Base-by-base conservation (phyloP, 1,284 basidiomycete genomes). In the Cutaneotrichosporon arboriforme region DNA sequence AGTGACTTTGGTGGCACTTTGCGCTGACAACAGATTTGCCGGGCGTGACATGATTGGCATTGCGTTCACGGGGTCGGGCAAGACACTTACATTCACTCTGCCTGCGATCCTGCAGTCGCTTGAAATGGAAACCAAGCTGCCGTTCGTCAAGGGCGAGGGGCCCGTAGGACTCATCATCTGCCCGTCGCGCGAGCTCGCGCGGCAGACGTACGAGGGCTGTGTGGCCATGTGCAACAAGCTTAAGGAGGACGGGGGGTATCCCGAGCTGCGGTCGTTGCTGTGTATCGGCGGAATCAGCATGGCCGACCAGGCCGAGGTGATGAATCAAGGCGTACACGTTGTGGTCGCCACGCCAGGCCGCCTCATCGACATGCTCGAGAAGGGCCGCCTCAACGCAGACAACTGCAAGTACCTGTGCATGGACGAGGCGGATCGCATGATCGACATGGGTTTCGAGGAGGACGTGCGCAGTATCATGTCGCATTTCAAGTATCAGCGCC, bases 341-440 rank as follows among this genome's bases (percentile, higher is more conserved):
- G 80, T 80, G 38, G 79, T 83, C 4, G 81, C 81, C 10, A 81
- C 81, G 1, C 79, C 79, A 2, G 79, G 79, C 20, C 68, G 79
- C 45, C 65, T 80, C 45, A 81, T 82, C 60, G 81, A 82, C 66
- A 80, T 81, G 54, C 77, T 82, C 56, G 90, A 94, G 75, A 97
- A 96, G 80, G 87, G 84, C 69, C 82, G 85, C 60, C 88, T 98
- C 66, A 90, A 86, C 2, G 86, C 97, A 62, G 87, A 90, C 55
- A 87, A 86, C 62, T 93, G 90, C 83, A 90, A 88, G 76, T 97
- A 86, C 72, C 78, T 98, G 4, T 97, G 93, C 70, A 90, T 99
- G 84, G 96, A 99, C 76, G 96, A 99, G 76, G 96, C 96, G 1
- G 96, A 98, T 76, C 80, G 96, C 48, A 98, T 99, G 96, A 94